Conservation (phyloP, 2,329 filamentous ascomycete species). For the Aspergillus tamarii region DNA sequence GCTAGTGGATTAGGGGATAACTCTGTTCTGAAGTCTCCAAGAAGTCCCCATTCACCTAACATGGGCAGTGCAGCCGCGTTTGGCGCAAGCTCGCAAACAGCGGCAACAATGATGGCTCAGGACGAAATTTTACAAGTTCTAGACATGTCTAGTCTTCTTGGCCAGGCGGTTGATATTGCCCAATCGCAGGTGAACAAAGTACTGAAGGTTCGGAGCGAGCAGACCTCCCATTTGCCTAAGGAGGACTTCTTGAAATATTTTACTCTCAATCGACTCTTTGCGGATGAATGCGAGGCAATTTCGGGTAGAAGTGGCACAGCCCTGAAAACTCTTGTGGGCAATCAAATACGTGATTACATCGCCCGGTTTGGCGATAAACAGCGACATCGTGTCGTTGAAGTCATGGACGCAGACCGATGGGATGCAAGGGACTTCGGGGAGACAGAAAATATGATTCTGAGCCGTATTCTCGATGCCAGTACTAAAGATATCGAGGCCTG, state of each 20-base stretch:
- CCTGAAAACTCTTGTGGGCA: constrained; percentile 64
- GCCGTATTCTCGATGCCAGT: constrained; percentile 61
- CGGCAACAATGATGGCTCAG: constrained; percentile 45
- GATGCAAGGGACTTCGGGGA: constrained; percentile 66
- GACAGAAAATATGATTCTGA: constrained; percentile 53
- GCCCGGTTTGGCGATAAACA: constrained; percentile 59
- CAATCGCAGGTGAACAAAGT: constrained; percentile 67
- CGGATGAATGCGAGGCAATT: constrained; percentile 69
- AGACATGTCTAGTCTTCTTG: constrained; percentile 67
- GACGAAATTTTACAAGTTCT: constrained; percentile 66
- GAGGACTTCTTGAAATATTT: constrained; percentile 65
- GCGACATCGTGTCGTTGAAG: constrained; percentile 59
- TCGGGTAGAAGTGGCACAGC: constrained; percentile 63
- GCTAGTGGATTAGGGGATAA: constrained; percentile 63
- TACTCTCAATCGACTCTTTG: constrained; percentile 64
- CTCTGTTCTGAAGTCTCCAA: constrained; percentile 50
- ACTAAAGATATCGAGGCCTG: constrained; percentile 61
- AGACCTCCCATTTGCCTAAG: constrained; percentile 58
- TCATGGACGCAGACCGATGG: constrained; percentile 66
- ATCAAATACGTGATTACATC: constrained; percentile 66
- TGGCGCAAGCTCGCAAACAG: constrained; percentile 25
- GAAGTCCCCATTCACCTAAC: constrained; percentile 49
- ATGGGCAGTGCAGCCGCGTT: constrained; percentile 46
- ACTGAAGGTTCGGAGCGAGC: constrained; percentile 65
- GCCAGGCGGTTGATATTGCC: constrained; percentile 68